Conservation (phyloP, 139 green algal species). For the Choricystis sp. region DNA sequence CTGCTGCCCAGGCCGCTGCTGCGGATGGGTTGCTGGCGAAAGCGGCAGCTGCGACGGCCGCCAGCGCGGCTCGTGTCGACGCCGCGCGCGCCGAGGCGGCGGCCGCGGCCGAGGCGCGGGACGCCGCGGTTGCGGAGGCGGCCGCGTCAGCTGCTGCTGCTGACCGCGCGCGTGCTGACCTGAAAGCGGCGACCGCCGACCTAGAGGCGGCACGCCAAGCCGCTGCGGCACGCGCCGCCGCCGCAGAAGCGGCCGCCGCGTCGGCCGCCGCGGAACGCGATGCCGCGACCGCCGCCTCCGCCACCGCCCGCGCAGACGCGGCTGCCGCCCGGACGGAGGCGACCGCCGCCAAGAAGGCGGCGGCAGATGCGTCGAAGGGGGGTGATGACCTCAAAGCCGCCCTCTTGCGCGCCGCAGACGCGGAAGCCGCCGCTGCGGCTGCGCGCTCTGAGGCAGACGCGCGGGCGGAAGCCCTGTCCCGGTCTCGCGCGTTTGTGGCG, state of each 20-base stretch:
- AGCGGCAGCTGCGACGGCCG: too few species aligned
- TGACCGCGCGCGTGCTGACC: not conserved
- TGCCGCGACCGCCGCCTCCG: not conserved
- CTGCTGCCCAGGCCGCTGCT: too few species aligned
- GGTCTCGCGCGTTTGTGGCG: not conserved
- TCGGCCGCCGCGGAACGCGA: not conserved
- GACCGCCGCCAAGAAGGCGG: too few species aligned
- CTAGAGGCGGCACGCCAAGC: not conserved
- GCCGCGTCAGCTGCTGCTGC: not conserved
- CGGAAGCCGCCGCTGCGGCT: not conserved
- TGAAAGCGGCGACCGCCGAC: not conserved
- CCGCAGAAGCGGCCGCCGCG: not conserved
- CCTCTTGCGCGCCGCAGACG: not conserved
- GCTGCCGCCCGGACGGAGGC: not conserved
- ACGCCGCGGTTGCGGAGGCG: too few species aligned
- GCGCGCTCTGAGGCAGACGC: too few species aligned
- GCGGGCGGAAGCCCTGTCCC: not conserved
- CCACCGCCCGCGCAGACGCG: not conserved
- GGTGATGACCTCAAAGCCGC: not conserved
- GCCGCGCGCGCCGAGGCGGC: not conserved
- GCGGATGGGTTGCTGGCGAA: too few species aligned
- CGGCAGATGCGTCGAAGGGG: not conserved
- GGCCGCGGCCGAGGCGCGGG: too few species aligned
- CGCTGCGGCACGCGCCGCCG: too few species aligned
- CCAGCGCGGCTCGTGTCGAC: too few species aligned